Evolutionary conservation across 331 rosid genomes (phyloP).

Genomic region (Prunus yedoensis): DNA sequence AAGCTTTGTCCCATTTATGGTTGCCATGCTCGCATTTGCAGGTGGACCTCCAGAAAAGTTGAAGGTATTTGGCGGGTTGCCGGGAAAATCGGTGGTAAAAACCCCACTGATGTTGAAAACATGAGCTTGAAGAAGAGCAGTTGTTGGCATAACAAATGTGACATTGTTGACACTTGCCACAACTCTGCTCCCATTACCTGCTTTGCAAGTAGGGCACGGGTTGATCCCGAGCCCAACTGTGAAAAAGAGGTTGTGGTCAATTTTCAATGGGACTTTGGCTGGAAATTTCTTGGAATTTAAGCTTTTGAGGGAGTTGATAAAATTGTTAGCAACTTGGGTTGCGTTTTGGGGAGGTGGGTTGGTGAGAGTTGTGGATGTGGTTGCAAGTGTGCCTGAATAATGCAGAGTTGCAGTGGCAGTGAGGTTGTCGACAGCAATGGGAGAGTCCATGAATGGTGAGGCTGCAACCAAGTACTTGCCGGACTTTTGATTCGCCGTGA

Average conservation of each 20-base stretch:
- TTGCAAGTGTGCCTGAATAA: conserved; percentile 53
- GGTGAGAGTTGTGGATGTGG: conserved; percentile 42
- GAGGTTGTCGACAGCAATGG: conserved; percentile 54
- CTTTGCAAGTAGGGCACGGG: conserved; percentile 70
- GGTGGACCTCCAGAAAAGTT: conserved; percentile 53
- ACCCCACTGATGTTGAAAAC: conserved; percentile 61
- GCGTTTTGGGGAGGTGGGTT: conserved; percentile 66
- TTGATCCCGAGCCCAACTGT: conserved; percentile 64
- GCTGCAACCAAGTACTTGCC: conserved; percentile 62
- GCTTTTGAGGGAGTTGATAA: conserved; percentile 50
- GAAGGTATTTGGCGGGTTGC: conserved; percentile 48
- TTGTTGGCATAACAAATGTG: conserved; percentile 78
- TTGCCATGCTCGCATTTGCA: conserved; percentile 33
- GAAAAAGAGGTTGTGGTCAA: conserved; percentile 61
- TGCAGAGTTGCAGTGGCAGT: conserved; percentile 72
- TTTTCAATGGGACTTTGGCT: conserved; percentile 45
- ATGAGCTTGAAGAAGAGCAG: conserved; percentile 73
- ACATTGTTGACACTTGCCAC: conserved; percentile 70
- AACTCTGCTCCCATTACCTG: conserved; percentile 67
- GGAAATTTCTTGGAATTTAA: conserved; percentile 64
- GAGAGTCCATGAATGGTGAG: conserved; percentile 71
- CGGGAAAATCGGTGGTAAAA: conserved; percentile 73
- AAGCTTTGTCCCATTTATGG: conserved; percentile 53
- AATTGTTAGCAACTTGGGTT: conserved; percentile 58
- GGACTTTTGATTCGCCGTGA: conserved; percentile 50